Evolutionary conservation across 2,329 filamentous ascomycete genomes (phyloP), one percentile per base, ranked within the genome.

Genomic region (Cryphonectria radicalis): DNA sequence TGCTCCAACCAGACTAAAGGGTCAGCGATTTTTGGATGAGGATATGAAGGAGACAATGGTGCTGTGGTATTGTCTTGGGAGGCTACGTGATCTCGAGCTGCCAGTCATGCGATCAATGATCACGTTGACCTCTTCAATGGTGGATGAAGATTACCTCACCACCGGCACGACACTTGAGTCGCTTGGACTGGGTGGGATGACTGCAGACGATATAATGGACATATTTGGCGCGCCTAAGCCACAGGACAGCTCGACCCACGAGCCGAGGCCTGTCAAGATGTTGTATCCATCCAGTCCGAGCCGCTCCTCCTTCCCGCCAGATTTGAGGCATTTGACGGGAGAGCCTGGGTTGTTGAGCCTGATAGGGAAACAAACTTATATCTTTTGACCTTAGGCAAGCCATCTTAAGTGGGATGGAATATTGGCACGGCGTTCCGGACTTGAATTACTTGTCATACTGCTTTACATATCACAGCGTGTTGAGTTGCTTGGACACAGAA

Each of bases 11-110:
- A 69, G 13, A 22, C 60, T 69, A 3, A 53, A 64, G 4, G 67
- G 67, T 4, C 60, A 63, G 3, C 60, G 67, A 19, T 69, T 64
- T 32, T 32, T 69, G 46, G 67, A 69, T 32, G 67, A 69, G 35
- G 67, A 69, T 14, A 69, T 69, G 67, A 69, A 69, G 22, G 67
- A 69, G 43, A 69, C 67, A 28, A 69, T 69, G 67, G 67, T 69
- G 1, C 25, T 69, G 43, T 69, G 67, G 67, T 69, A 69, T 22
- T 63, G 59, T 43, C 67, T 69, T 11, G 67, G 67, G 3, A 42
- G 59, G 2, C 17, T 63, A 19, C 67, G 60, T 25, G 67, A 60
- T 28, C 60, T 69, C 13, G 59, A 63, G 19, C 59, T 69, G 25
- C 67, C 67, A 10, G 46, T 69, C 22, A 69, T 69, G 60, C 22